phyloP scores from a whole-genome alignment of 495 filamentous ascomycete genomes.

The Wilcoxina mikolae region DNA sequence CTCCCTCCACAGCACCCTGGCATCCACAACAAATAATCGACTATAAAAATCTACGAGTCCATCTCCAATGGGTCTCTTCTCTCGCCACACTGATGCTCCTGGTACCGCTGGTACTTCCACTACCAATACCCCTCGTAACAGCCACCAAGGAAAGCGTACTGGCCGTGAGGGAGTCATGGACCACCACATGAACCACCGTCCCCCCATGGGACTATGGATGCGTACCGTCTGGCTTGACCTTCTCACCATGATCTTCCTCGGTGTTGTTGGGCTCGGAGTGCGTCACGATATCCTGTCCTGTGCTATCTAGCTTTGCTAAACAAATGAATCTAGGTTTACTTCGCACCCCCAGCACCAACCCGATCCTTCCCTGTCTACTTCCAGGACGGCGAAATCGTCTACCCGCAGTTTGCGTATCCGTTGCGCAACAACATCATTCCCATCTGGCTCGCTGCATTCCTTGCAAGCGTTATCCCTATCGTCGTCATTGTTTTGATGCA shows the following conservation, averaged over 20 bases:
- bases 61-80: neutral
- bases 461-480: constrained; percentile 33
- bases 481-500: constrained; percentile 36
- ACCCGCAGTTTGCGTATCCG: constrained; percentile 38
- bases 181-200: constrained; percentile 32
- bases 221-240: constrained; percentile 44
- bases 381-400: constrained; percentile 39
- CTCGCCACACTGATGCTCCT: neutral
- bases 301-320: neutral
- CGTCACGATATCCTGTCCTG: constrained; percentile 13
- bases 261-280: constrained; percentile 44
- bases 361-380: constrained; percentile 46
- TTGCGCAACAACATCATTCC: constrained; percentile 36
- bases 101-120: neutral
- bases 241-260: constrained; percentile 42
- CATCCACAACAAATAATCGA: too few relatives aligned
- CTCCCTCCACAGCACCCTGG: too few relatives aligned
- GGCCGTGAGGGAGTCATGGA: neutral
- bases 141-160: neutral
- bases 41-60: neutral
- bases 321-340: constrained; percentile 35
- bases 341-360: constrained; percentile 40
- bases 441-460: constrained; percentile 33
- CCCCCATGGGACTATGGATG: constrained; percentile 42
- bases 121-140: neutral